These are phyloP conservation scores for Leccinum pellstonianum DNA, from an alignment of 768 basidiomycete genomes.

Conservation along the genomic window DNA sequence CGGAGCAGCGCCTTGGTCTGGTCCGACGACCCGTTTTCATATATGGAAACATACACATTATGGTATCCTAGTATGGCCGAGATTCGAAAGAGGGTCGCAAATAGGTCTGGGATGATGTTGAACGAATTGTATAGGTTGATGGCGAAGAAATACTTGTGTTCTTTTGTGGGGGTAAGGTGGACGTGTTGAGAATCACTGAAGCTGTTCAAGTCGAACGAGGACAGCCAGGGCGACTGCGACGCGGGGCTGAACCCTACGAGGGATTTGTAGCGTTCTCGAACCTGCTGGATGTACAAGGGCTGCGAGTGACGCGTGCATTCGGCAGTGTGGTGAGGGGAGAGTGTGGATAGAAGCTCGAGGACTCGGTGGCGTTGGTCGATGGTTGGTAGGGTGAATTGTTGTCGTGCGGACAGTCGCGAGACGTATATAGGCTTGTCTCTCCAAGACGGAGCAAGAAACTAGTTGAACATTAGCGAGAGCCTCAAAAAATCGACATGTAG, in stretches of 20 bases:
- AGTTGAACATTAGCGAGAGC: constrained; percentile 1
- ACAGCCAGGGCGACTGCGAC: constrained; percentile 58
- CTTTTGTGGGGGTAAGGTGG: constrained; percentile 42
- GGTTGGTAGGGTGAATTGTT: constrained; percentile 73
- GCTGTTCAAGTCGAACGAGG: constrained; percentile 45
- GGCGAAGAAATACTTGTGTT: constrained; percentile 99
- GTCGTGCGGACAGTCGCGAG: constrained; percentile 52
- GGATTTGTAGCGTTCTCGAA: constrained; percentile 76
- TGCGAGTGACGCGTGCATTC: constrained; percentile 88
- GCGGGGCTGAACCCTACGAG: constrained; percentile 77
- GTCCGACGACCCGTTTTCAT: constrained; percentile 99
- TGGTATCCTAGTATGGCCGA: constrained; percentile 92
- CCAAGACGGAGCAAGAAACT: constrained; percentile 45
- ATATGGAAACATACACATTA: constrained; percentile 97
- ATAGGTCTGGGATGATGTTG: constrained; percentile 96
- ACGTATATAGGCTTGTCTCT: constrained; percentile 48
- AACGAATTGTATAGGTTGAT: constrained; percentile 99
- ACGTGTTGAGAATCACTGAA: constrained; percentile 42
- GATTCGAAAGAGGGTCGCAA: constrained; percentile 93
- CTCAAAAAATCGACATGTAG: background rate
- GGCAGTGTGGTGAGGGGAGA: constrained; percentile 90
- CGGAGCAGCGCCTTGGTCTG: constrained; percentile 96
- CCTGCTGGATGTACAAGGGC: constrained; percentile 82
- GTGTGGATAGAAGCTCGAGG: constrained; percentile 79
- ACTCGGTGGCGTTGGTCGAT: constrained; percentile 82